Base-by-base conservation (phyloP, 2,329 filamentous ascomycete species). In the Pseudopyricularia javanii region DNA sequence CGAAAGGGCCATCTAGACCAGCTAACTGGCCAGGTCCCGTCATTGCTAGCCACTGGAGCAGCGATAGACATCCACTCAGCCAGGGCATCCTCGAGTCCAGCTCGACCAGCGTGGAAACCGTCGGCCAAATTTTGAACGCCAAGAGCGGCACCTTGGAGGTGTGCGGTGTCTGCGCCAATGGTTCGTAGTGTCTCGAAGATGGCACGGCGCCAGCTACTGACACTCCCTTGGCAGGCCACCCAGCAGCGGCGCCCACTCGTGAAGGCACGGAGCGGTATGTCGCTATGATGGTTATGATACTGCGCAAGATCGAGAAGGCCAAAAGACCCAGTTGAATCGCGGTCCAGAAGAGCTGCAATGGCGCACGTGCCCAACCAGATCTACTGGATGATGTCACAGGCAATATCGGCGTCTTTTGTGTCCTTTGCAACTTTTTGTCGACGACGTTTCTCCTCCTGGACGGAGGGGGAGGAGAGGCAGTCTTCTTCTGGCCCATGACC, bases 41-140 rank as follows among this genome's bases (percentile, higher is more conserved):
- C 63, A 91, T 70, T 62, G 83, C 76, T 59, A 82, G 75, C 74
- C 86, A 84, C 69, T 93, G 88, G 59, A 85, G 66, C 68, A 95
- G 78, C 54, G 86, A 86, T 55, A 93, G 66, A 59, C 80, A 72
- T 64, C 88, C 88, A 63, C 76, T 77, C 54, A 95, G 77, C 91
- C 91, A 97, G 57, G 91, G 91, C 89, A 95, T 95, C 68, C 89
- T 86, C 58, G 73, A 68, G 59, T 85, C 76, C 63, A 95, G 69
- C 73, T 90, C 83, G 59, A 90, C 70, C 57, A 95, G 68, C 65
- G 81, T 83, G 56, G 82, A 83, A 54, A 85, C 66, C 68, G 86
- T 88, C 61, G 82, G 74, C 83, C 87, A 95, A 51, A 88, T 66
- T 61, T 79, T 81, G 76, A 93, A 95, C 58, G 79, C 77, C 56